These are phyloP conservation scores for Cotoneaster glaucophyllus DNA, from an alignment of 306 rosid species.

Conservation along the genomic window DNA sequence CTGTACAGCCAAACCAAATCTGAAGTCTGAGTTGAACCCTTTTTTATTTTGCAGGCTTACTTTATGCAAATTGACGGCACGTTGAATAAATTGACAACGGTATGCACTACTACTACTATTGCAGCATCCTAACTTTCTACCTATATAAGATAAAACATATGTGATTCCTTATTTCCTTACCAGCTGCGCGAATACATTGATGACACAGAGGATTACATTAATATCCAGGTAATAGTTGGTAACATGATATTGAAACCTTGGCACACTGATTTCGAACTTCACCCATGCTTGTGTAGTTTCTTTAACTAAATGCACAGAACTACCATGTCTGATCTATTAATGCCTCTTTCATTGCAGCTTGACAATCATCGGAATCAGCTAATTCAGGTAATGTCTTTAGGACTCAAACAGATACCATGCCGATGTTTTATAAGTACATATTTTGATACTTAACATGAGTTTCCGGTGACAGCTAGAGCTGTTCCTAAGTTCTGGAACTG, in stretches of 20 bases:
- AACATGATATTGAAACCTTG: neutral
- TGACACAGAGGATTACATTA: conserved; percentile 84
- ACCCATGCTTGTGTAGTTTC: neutral
- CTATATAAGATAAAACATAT: neutral
- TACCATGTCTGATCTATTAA: neutral
- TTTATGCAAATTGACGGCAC: conserved; percentile 77
- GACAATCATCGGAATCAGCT: conserved; percentile 83
- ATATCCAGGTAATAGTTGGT: conserved; percentile 55
- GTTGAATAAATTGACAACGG: conserved; percentile 63
- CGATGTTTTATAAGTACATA: neutral
- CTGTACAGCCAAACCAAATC: neutral
- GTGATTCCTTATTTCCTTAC: neutral
- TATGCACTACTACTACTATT: conserved; percentile 19
- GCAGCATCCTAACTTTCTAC: neutral
- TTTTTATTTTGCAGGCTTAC: conserved; percentile 51
- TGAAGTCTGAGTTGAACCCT: conserved; percentile 2
- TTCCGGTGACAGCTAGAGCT: conserved; percentile 59
- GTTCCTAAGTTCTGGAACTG: conserved; percentile 71
- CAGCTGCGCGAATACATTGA: conserved; percentile 79
- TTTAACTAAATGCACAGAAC: neutral
- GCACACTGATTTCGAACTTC: neutral
- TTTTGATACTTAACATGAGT: neutral
- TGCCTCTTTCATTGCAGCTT: conserved; percentile 46
- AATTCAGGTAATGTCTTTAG: conserved; percentile 51
- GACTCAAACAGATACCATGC: neutral